These are phyloP conservation scores for Lactifluus hygrophoroides DNA, from an alignment of 768 basidiomycete species.

Conservation along the genomic window DNA sequence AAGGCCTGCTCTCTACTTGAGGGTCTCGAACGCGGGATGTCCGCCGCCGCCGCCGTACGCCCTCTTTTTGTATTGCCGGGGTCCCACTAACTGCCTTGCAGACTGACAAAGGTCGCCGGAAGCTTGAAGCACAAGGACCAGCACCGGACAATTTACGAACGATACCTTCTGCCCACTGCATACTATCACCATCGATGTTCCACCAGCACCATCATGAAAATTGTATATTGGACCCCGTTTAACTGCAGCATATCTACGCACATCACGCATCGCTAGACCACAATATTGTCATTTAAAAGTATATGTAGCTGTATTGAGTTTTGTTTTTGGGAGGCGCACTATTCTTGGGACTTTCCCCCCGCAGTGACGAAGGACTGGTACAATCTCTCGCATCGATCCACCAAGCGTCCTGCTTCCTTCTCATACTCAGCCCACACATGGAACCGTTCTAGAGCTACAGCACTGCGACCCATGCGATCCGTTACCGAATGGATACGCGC, in stretches of 20 bases:
- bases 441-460: slow-evolving; percentile 43
- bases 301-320: not conserved
- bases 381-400: slow-evolving; percentile 49
- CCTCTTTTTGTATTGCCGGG: not conserved
- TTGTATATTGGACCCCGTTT: not conserved
- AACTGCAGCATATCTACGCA: not conserved
- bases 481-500: slow-evolving; percentile 49
- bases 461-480: slow-evolving; percentile 45
- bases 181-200: slow-evolving; percentile 25
- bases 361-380: slow-evolving; percentile 32
- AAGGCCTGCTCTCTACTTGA: slow-evolving; percentile 90
- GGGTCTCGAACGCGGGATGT: slow-evolving; percentile 78
- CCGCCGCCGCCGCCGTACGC: slow-evolving; percentile 38
- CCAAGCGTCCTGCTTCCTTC: slow-evolving; percentile 36
- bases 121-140: slow-evolving; percentile 49
- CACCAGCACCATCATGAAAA: not conserved
- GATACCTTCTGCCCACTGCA: slow-evolving; percentile 49
- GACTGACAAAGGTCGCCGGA: slow-evolving; percentile 63
- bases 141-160: slow-evolving; percentile 62
- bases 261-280: not conserved
- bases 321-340: not conserved
- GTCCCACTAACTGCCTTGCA: slow-evolving; percentile 24
- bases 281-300: not conserved
- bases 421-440: slow-evolving; percentile 44
- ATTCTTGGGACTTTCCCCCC: slow-evolving; percentile 22